Base-by-base conservation (phyloP, 2,329 filamentous ascomycete species). In the Aspergillus sp. region DNA sequence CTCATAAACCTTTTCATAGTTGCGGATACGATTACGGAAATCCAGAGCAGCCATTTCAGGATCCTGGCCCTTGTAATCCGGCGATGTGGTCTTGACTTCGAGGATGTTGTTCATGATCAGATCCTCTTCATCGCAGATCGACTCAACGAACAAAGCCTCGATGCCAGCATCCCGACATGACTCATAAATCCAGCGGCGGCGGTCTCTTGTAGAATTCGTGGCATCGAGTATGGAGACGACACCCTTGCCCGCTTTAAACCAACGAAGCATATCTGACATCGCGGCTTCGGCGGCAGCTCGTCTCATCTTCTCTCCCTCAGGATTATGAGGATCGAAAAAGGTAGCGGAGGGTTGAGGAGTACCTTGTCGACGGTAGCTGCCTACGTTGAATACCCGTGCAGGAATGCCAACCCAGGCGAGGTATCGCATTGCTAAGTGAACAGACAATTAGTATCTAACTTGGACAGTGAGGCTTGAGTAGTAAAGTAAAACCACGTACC, bases 31-130 rank as follows among this genome's bases (percentile, higher is more conserved):
- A 60, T 94, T 86, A 50, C 89, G 84, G 71, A 98, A 98, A 67
- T 98, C 93, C 45, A 83, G 78, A 8, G 90, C 93, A 4, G 93
- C 93, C 47, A 81, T 76, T 65, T 98, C 93, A 1, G 93, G 93
- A 62, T 98, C 93, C 66, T 95, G 90, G 43, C 90, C 93, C 46
- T 83, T 75, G 66, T 98, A 98, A 69, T 98, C 93, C 2, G 93
- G 93, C 44, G 88, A 95, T 27, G 89, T 95, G 2, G 90, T 91
- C 77, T 98, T 98, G 60, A 98, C 93, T 63, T 96, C 90, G 53
- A 90, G 82, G 54, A 98, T 96, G 67, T 98, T 98, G 74, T 84
- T 88, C 90, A 96, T 95, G 71, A 98, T 95, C 53, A 97, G 74
- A 36, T 91, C 86, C 65, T 97, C 90, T 56, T 96, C 85, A 62